Conservation (phyloP, 139 green algal genomes). For the Closterium sp. region DNA sequence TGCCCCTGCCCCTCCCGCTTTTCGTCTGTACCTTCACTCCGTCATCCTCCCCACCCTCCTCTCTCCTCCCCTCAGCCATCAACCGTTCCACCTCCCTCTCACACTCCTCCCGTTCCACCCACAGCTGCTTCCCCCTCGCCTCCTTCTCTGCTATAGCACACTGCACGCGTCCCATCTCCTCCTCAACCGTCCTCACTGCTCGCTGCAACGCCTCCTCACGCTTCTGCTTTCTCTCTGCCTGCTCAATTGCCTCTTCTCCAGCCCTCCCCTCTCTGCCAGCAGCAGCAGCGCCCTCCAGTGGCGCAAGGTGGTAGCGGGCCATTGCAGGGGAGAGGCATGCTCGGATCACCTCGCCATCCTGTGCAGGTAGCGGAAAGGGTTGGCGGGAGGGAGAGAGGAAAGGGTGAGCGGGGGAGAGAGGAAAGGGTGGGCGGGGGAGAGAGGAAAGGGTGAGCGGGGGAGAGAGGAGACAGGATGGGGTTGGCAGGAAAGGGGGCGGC, state of each 20-base stretch:
- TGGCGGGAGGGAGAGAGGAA: no score
- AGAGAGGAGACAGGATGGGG: no score
- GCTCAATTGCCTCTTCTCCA: background rate
- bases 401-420: no score
- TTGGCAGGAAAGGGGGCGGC: no score
- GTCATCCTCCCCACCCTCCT: background rate
- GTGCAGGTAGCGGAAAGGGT: no score
- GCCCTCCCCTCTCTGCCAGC: background rate
- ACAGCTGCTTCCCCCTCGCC: background rate
- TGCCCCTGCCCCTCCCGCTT: background rate
- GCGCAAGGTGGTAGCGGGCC: background rate
- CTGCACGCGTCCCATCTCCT: background rate
- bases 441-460: no score
- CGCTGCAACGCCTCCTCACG: background rate
- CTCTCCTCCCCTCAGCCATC: background rate
- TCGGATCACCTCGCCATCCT: slow-evolving; percentile 16
- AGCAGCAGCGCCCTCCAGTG: background rate
- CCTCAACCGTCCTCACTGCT: background rate
- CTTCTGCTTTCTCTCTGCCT: background rate
- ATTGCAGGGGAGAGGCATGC: background rate
- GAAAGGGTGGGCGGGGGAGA: no score
- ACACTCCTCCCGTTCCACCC: slow-evolving; percentile 1
- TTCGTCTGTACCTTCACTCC: background rate
- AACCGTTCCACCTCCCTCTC: background rate
- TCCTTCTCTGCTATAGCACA: slow-evolving; percentile 3